These are phyloP conservation scores for Aspergillus sclerotiicarbonarius DNA, from an alignment of 495 filamentous ascomycete genomes.

Conservation along the genomic window DNA sequence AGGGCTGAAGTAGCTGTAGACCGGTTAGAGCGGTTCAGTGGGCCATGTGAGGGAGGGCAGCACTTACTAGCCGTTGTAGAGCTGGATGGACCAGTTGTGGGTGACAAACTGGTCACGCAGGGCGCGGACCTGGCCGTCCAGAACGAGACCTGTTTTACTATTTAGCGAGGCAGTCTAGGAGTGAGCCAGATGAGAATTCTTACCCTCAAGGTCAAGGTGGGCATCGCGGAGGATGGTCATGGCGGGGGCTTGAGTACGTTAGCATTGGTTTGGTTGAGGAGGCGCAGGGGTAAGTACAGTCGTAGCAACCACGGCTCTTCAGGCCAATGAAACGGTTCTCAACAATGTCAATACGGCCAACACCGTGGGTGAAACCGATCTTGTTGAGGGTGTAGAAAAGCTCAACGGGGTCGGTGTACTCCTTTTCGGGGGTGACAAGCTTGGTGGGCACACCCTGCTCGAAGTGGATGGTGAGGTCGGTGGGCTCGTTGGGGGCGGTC, in stretches of 20 bases:
- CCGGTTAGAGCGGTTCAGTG: conserved; percentile 28
- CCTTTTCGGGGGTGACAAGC: conserved; percentile 62
- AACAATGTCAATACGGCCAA: conserved; percentile 88
- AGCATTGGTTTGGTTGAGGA: background rate
- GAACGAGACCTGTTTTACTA: conserved; percentile 81
- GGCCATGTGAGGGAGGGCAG: background rate
- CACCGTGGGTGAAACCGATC: conserved; percentile 72
- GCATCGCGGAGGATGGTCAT: conserved; percentile 72
- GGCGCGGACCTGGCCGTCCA: conserved; percentile 80
- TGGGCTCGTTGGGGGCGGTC: conserved; percentile 71
- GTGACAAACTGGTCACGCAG: conserved; percentile 80
- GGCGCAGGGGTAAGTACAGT: conserved; percentile 27
- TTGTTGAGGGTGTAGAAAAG: conserved; percentile 78
- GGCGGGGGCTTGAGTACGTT: conserved; percentile 48
- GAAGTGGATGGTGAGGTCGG: conserved; percentile 76
- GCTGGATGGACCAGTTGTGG: conserved; percentile 61
- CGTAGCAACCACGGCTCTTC: conserved; percentile 91
- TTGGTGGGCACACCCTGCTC: conserved; percentile 81
- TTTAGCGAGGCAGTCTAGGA: conserved; percentile 11
- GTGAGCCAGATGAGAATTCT: conserved; percentile 8
- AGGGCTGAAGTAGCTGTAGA: conserved; percentile 68
- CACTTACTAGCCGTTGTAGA: conserved; percentile 16
- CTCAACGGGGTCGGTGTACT: conserved; percentile 70
- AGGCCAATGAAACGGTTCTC: conserved; percentile 86
- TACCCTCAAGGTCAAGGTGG: conserved; percentile 51